phyloP scores from a whole-genome alignment of 352 stramenopile species.

The Phytophthora megakarya region DNA sequence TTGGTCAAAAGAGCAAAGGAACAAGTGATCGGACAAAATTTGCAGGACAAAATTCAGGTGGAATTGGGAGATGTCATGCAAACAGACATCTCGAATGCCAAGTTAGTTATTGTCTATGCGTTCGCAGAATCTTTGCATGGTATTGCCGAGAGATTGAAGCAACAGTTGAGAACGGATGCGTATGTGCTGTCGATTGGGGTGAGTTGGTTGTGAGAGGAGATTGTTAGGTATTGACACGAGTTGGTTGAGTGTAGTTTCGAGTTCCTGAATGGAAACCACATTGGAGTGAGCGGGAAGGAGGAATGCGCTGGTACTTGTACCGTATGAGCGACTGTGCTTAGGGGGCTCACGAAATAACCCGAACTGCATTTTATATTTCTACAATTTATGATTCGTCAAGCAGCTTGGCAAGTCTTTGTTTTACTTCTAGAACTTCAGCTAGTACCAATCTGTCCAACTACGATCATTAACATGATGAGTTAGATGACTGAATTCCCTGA shows the following conservation, averaged over 20 bases:
- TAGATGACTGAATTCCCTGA: neutral
- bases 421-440: slow-evolving; percentile 66
- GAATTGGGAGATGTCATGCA: slow-evolving; percentile 62
- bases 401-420: slow-evolving; percentile 62
- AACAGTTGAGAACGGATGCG: slow-evolving; percentile 44
- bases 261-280: slow-evolving; percentile 69
- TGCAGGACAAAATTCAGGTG: slow-evolving; percentile 56
- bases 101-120: slow-evolving; percentile 84
- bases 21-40: slow-evolving; percentile 19
- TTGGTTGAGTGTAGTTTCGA: slow-evolving; percentile 62
- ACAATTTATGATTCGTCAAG: slow-evolving; percentile 26
- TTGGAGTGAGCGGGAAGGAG: slow-evolving; percentile 54
- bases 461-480: neutral
- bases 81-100: slow-evolving; percentile 50
- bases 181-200: slow-evolving; percentile 83
- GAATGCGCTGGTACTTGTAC: slow-evolving; percentile 82
- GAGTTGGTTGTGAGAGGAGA: neutral
- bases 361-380: neutral
- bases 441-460: slow-evolving; percentile 71
- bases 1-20: slow-evolving; percentile 49
- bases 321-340: slow-evolving; percentile 39
- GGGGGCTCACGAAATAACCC: neutral
- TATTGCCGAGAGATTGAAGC: slow-evolving; percentile 57
- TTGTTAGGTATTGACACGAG: neutral
- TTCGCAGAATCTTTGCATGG: slow-evolving; percentile 76